Base-by-base conservation (phyloP, 1,284 basidiomycete genomes). In the Trichosporon coremiiforme region DNA sequence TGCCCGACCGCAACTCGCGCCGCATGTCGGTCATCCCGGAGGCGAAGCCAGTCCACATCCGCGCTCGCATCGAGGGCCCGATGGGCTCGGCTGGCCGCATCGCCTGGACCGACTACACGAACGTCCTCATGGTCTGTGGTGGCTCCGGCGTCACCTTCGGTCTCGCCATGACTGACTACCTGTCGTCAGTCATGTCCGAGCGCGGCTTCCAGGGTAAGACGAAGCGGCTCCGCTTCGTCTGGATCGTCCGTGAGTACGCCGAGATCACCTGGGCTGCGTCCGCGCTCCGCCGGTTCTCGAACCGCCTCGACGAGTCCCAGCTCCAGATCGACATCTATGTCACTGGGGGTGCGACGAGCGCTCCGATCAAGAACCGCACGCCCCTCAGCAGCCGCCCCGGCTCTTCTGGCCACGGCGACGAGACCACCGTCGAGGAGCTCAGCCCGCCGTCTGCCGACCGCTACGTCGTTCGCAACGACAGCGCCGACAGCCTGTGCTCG, bases 181-280 rank as follows among this genome's bases (percentile, higher is more conserved):
- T 91, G 25, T 91, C 89, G 75, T 84, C 89, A 66, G 87, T 87
- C 72, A 85, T 94, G 77, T 53, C 50, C 17, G 35, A 62, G 36
- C 41, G 33, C 0, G 47, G 41, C 1, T 67, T 36, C 41, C 15
- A 1, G 1, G 89, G 87, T 73, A 83, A 85, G 69, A 89, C 88
- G 1, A 84, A 80, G 60, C 86, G 91, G 1, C 86, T 94, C 0
- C 86, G 92, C 35, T 93, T 95, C 74, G 87, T 94, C 5, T 95
- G 93, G 93, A 87, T 94, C 66, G 86, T 93, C 64, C 86, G 92
- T 65, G 93, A 94, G 78, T 93, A 90, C 79, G 68, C 89, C n/a
- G 92, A 94, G 79, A 85, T 94, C 62, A 89, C 91, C 71, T 94
- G 93, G 93, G 89, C 90, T 68, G 91, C 92, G 0, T 85, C 88